A percentile compares a stretch with the other conserved stretches of the same genome.
phyloP scores from a whole-genome alignment of 164 flowering plant genomes.

The Liriodendron chinense region DNA sequence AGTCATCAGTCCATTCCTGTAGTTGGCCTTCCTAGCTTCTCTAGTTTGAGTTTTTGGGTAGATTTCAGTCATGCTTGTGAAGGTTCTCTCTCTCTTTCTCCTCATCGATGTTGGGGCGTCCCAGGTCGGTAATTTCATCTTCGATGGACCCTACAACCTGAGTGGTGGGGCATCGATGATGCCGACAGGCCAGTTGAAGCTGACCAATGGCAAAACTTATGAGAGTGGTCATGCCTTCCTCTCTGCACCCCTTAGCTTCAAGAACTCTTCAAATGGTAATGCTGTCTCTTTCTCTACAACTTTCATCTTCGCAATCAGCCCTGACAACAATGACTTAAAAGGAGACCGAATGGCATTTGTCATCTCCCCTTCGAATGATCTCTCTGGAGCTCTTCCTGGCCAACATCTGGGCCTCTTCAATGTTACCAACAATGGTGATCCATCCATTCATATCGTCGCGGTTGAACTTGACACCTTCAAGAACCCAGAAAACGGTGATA shows the following conservation, averaged over 20 bases:
- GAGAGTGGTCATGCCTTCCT: background rate
- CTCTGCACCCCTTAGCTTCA: background rate
- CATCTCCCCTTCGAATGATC: background rate
- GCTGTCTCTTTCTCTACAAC: slow-evolving; percentile 3
- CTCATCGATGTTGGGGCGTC: background rate
- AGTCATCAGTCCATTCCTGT: too few relatives aligned
- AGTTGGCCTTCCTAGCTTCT: too few relatives aligned
- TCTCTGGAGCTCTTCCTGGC: background rate
- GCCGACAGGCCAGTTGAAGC: background rate
- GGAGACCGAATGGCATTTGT: slow-evolving; percentile 5
- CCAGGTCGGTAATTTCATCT: background rate
- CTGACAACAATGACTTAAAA: background rate
- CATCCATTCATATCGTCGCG: background rate
- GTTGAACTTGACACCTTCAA: slow-evolving; percentile 4
- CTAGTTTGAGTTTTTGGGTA: too few relatives aligned
- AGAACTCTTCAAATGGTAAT: background rate
- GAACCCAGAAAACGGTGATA: background rate
- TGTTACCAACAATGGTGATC: background rate
- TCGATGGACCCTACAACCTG: background rate
- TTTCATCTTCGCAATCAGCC: background rate
- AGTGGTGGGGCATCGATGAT: background rate
- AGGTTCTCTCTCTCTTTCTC: background rate
- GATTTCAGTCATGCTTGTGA: background rate
- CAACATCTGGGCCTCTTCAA: slow-evolving; percentile 7
- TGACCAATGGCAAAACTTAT: background rate